Evolutionary conservation across 1,284 basidiomycete species (phyloP), one percentile per base, ranked within the genome.

Genomic region (Ceratobasidium sp.): DNA sequence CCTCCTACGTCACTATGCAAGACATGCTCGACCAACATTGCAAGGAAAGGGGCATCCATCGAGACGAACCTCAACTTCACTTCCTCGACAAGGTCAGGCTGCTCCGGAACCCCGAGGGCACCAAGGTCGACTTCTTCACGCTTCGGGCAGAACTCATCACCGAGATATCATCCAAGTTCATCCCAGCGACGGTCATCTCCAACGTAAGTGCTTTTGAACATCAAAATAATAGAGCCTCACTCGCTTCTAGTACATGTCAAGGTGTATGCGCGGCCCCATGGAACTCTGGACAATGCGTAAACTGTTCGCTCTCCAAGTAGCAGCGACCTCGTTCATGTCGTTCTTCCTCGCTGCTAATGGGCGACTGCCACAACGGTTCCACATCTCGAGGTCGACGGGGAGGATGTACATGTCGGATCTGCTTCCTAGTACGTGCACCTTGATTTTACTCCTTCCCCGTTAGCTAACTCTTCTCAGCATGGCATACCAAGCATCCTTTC

Each of bases 251-350:
- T 99, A 96, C 83, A 95, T 99, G 91, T 88, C 91, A 59, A 90
- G 90, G 66, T 93, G 92, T 32, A 98, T 98, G 95, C 86, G 88
- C 37, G 89, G 89, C 4, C 91, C 97, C 0, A 90, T 90, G 77
- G 96, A 98, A 80, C 88, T 99, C 5, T 99, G 97, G 97, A 89
- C 95, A 78, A 95, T 99, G 90, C 91, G 98, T 79, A 99, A 98
- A 86, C 96, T 98, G 84, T 98, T 99, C 84, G 93, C 97, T 11
- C 85, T 94, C 57, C 97, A 99, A 83, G 88, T 95, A 57, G 95
- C 98, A 0, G 89, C 95, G 0, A 91, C 90, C 54, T 94, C 94
- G 81, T 99, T 99, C 88, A 92, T 98, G 88, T 98, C 96, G 8
- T 98, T 95, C 82, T 87, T 94, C 56, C 89, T 98, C 80, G 95